A percentile compares a stretch with the other conserved stretches of the same genome.
Conservation (phyloP, 306 rosid genomes). For the Fagus crenata region DNA sequence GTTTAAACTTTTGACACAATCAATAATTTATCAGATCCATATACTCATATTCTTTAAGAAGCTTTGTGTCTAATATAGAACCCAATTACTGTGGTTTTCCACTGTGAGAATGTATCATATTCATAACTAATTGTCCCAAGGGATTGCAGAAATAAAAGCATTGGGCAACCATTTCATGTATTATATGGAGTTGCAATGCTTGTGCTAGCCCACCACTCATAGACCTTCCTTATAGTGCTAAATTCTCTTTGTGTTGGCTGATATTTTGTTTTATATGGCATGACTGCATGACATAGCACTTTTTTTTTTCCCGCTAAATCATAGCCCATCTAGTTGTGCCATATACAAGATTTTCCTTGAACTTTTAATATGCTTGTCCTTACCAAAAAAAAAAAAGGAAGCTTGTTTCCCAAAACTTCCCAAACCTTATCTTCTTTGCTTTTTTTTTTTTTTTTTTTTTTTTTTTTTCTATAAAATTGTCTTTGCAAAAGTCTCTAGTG, state of each 20-base stretch:
- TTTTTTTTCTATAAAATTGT: background rate
- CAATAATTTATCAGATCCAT: too few relatives aligned
- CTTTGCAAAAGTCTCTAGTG: constrained; percentile 10
- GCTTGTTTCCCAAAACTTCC: constrained; percentile 9
- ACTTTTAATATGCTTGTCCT: too few relatives aligned
- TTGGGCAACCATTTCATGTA: too few relatives aligned
- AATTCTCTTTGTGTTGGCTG: background rate
- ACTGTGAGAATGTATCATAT: too few relatives aligned
- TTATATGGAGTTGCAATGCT: background rate
- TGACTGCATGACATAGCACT: background rate
- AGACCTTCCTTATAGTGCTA: background rate
- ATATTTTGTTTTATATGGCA: constrained; percentile 1
- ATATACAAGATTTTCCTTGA: background rate
- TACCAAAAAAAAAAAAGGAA: too few relatives aligned
- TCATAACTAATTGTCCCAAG: too few relatives aligned
- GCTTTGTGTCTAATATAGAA: background rate
- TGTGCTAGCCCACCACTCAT: background rate
- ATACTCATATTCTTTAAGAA: too few relatives aligned
- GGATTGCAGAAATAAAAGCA: too few relatives aligned
- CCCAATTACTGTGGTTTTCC: background rate
- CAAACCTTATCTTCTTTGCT: background rate
- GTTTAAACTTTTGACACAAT: too few relatives aligned
- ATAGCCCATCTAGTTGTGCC: background rate
- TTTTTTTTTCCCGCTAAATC: background rate
- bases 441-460: background rate